Evolutionary conservation across 148 eudicot species (phyloP), one percentile per base, ranked within the genome.

Genomic region (Polygonum maritimum): DNA sequence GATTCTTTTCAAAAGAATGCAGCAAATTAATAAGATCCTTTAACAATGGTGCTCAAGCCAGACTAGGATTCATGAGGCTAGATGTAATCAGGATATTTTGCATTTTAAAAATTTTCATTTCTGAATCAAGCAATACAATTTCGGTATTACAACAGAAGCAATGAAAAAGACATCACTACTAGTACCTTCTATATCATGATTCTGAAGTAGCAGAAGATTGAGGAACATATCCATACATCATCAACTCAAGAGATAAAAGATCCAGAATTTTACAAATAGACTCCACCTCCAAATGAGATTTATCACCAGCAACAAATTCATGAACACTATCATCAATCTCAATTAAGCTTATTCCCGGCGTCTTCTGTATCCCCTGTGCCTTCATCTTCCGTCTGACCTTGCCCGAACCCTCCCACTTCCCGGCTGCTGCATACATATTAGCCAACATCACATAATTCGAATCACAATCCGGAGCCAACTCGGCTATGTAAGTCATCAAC

Each of bases 381-480:
- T 85, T 85, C 93, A 89, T 87, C 77, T 78, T 81, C 83, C 81
- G 86, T 69, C 93, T 83, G 74, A 87, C 80, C 21, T 81, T 82
- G 51, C 88, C 78, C 22, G 91, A 81, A 39, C 84, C 88, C 16
- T 80, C 84, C 91, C 91, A 89, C 76, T 83, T 85, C 40, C 87
- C 90, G 0, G 33, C 79, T 10, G 86, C 88, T 49, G 91, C 93
- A 78, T 87, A 87, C 75, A 87, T 80, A 75, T 89, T 89, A 22
- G 93, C 88, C 44, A 89, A 82, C 70, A 86, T 78, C 78, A 86
- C 88, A 75, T 85, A 88, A 65, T 86, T 86, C 1, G 83, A 86
- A 76, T 84, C 88, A n/a, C 76, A 75, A 3, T 36, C 38, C 10
- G 88, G 85, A 49, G 87, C 85, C 74, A 85, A 62, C 79, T 86